Conservation (phyloP, 139 green algal genomes). For the Asterochloris erici region DNA sequence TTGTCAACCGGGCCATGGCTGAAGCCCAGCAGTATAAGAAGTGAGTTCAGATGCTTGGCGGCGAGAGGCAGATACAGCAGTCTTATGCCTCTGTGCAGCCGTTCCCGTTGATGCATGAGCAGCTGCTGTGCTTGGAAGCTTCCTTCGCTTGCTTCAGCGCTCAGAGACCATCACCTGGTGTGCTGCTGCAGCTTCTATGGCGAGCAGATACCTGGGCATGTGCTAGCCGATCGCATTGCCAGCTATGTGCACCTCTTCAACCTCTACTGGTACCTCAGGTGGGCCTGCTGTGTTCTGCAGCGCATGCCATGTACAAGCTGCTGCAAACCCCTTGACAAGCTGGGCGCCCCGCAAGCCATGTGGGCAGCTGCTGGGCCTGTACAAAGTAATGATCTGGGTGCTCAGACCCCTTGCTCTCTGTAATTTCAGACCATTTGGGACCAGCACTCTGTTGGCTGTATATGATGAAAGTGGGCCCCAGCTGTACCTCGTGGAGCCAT, state of each 20-base stretch:
- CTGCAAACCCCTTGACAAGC: neutral
- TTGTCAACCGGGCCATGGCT: constrained; percentile 77
- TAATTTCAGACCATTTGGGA: constrained; percentile 76
- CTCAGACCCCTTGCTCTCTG: neutral
- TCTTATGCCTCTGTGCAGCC: neutral
- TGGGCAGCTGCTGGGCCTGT: too few species aligned
- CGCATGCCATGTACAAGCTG: neutral
- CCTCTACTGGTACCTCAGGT: constrained; percentile 91
- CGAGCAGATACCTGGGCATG: constrained; percentile 83
- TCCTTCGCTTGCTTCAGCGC: neutral
- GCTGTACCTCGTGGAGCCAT: constrained; percentile 91
- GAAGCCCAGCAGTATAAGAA: constrained; percentile 78
- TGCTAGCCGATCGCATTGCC: constrained; percentile 89
- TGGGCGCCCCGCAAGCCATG: too few species aligned
- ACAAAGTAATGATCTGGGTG: too few species aligned
- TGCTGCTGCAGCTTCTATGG: constrained; percentile 84
- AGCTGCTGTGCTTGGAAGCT: too few species aligned
- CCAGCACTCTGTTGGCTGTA: constrained; percentile 69
- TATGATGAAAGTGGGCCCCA: constrained; percentile 83
- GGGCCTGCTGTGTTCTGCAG: neutral
- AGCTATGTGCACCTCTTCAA: constrained; percentile 96
- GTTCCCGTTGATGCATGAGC: too few species aligned
- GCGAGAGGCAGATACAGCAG: neutral
- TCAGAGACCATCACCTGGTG: neutral
- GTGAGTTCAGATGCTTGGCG: constrained; percentile 12